Conservation (phyloP, 495 filamentous ascomycete species). For the Penicillium nucicola region DNA sequence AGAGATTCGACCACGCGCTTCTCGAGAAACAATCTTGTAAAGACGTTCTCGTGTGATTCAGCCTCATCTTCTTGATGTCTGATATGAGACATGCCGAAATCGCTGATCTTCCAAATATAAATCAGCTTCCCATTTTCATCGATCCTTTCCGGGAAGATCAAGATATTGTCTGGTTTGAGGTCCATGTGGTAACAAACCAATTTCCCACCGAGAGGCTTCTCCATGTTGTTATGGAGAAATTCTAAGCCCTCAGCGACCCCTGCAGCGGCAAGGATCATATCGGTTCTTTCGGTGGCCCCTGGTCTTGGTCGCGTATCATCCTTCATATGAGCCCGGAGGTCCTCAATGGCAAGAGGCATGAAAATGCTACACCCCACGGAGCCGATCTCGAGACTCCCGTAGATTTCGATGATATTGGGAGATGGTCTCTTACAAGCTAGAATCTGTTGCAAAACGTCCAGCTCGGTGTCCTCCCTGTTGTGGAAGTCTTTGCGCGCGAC, state of each 20-base stretch:
- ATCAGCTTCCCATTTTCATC: neutral
- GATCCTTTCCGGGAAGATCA: conserved; percentile 25
- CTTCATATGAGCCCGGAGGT: conserved; percentile 30
- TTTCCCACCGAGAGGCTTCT: conserved; percentile 11
- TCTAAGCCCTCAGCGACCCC: conserved; percentile 30
- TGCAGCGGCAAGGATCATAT: conserved; percentile 21
- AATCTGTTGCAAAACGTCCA: conserved; percentile 30
- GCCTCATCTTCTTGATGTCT: conserved; percentile 16
- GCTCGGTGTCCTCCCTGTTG: conserved; percentile 8
- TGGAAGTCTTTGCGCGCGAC: conserved; percentile 7
- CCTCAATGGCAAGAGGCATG: conserved; percentile 34
- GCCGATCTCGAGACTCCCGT: conserved; percentile 27
- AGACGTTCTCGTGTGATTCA: conserved; percentile 10
- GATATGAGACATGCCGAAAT: conserved; percentile 38
- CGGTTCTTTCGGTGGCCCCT: conserved; percentile 15
- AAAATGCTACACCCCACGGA: conserved; percentile 30
- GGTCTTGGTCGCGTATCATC: neutral
- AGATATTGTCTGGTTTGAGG: conserved; percentile 34
- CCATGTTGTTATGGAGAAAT: conserved; percentile 35
- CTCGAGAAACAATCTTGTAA: conserved; percentile 1
- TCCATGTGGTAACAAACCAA: conserved; percentile 39
- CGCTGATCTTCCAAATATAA: conserved; percentile 36
- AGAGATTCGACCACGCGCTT: neutral
- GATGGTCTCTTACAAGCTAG: conserved; percentile 16
- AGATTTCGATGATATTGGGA: conserved; percentile 30